Conservation (phyloP, 768 basidiomycete species). For the Russula vinacea region DNA sequence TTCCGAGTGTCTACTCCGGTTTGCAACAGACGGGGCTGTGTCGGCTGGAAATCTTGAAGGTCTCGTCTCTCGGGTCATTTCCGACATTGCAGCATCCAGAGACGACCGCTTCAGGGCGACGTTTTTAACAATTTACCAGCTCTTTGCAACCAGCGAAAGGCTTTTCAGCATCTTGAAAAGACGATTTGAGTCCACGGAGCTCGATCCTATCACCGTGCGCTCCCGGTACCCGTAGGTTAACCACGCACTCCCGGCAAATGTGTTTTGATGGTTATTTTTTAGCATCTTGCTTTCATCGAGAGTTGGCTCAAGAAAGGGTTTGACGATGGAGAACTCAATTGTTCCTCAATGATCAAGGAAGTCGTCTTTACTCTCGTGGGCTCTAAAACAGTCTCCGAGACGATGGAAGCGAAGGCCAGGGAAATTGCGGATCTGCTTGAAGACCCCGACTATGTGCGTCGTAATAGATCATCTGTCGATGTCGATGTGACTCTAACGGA, state of each 20-base stretch:
- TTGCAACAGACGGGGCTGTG: constrained; percentile 13
- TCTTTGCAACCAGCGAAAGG: constrained; percentile 14
- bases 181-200: constrained; percentile 5
- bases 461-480: not conserved
- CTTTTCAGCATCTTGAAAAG: constrained; percentile 18
- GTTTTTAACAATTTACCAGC: constrained; percentile 18
- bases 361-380: constrained; percentile 1
- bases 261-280: not conserved
- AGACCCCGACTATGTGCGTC: constrained; percentile 11
- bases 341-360: constrained; percentile 10
- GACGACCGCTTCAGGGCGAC: not conserved
- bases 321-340: constrained; percentile 13
- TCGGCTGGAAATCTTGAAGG: constrained; percentile 23
- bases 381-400: constrained; percentile 11
- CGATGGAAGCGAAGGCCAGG: constrained; percentile 15
- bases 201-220: not conserved
- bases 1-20: constrained; percentile 6
- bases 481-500: not conserved
- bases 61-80: constrained; percentile 9
- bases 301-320: constrained; percentile 24
- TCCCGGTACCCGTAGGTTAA: constrained; percentile 15
- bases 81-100: not conserved
- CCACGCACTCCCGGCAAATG: not conserved
- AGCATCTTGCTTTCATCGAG: constrained; percentile 24
- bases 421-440: constrained; percentile 5